A percentile compares a stretch with the other conserved stretches of the same genome.
These are phyloP conservation scores for Boletellus ananiceps DNA, from an alignment of 768 basidiomycete species.

Conservation along the genomic window DNA sequence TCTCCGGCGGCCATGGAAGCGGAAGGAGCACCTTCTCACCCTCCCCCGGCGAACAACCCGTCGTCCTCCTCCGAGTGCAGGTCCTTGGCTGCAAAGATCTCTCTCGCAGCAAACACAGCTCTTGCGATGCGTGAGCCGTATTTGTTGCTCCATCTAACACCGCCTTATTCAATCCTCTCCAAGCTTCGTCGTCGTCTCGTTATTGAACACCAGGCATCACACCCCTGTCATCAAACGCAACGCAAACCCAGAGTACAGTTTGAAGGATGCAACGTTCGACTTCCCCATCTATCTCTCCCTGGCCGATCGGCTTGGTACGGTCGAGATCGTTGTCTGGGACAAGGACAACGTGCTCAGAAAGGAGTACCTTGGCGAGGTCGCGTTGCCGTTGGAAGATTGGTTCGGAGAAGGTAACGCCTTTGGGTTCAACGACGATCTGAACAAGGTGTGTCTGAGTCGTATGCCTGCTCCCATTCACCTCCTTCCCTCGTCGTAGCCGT, in stretches of 20 bases:
- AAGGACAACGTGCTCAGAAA: slow-evolving; percentile 78
- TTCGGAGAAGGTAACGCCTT: slow-evolving; percentile 45
- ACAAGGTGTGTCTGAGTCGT: slow-evolving; percentile 49
- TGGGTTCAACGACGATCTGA: slow-evolving; percentile 58
- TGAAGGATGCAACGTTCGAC: slow-evolving; percentile 82
- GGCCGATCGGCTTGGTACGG: slow-evolving; percentile 62
- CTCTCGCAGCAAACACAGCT: slow-evolving; percentile 62
- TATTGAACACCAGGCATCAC: slow-evolving; percentile 53
- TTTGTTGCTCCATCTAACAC: background rate
- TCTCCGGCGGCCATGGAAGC: slow-evolving; percentile 38
- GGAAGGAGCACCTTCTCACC: slow-evolving; percentile 40
- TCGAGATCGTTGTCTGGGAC: slow-evolving; percentile 93
- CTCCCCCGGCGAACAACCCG: slow-evolving; percentile 56
- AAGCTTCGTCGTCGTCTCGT: slow-evolving; percentile 68
- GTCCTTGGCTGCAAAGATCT: slow-evolving; percentile 61
- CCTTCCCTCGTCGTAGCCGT: slow-evolving; percentile 33
- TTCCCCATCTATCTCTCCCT: slow-evolving; percentile 80
- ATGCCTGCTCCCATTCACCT: slow-evolving; percentile 1
- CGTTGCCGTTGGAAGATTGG: slow-evolving; percentile 79
- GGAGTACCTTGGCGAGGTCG: slow-evolving; percentile 90
- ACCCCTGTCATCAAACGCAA: slow-evolving; percentile 77
- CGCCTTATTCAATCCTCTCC: background rate
- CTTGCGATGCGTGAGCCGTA: slow-evolving; percentile 70
- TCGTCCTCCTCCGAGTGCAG: slow-evolving; percentile 65
- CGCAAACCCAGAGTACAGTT: slow-evolving; percentile 58